Evolutionary conservation across 176 grass and related monocot species (phyloP), one percentile per base, ranked within the genome.

Genomic region (Juncus effusus): DNA sequence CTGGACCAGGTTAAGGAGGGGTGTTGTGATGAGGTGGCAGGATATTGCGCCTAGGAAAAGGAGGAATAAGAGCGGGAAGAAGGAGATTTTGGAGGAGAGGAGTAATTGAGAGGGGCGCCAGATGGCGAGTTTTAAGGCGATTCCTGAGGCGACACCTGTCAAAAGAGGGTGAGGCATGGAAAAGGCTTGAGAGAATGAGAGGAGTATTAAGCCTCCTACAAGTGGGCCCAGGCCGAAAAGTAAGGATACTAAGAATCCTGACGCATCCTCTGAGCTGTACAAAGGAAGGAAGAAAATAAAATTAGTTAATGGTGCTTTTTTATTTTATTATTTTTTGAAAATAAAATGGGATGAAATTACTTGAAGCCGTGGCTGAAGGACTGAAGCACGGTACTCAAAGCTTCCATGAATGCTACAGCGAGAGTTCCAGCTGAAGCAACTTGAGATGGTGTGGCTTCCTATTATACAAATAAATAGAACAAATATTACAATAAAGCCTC

Each of bases 381-480:
- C 76, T 72, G 80, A 76, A 97, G 85, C 44, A 92, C 82, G 0
- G 85, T 86, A 69, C 94, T 75, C 59, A 97, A 78, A 63, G 88
- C 83, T 92, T 92, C 94, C 94, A 97, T 97, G 76, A 97, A 97
- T 42, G 94, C 88, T 71, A 97, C 88, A 55, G 94, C 85, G 60
- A 97, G 77, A 3, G 88, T 97, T 60, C 85, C 88, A 50, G 94
- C 88, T 65, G 94, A 97, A 79, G 94, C 94, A 81, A 97, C 94
- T 76, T 92, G 88, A 74, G 94, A 89, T 72, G 94, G 85, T 65
- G 75, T 78, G 0, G 94, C 94, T 89, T 89, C 94, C 94, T 97
- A 76, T 13, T 81, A 65, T 51, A 63, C 74, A 86, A 10, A 10
- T 6, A 72, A 62, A 79, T 79, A 39, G 15, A 42, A 35, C 65